These are phyloP conservation scores for Fraxinus americana DNA, from an alignment of 257 asterid genomes.

Conservation along the genomic window DNA sequence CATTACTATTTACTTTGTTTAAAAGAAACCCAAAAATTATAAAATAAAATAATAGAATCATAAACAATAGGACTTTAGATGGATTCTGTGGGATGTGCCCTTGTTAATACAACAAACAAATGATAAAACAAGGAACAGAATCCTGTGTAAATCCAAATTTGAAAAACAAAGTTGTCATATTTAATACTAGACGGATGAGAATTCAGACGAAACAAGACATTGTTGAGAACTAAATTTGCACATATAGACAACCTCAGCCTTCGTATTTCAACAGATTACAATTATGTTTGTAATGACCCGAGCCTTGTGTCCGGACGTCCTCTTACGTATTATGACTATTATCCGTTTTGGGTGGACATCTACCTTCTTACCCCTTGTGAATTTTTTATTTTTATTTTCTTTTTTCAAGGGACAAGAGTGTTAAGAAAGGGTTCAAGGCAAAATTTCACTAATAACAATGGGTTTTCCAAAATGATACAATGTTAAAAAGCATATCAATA, in stretches of 20 bases:
- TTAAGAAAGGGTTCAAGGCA: not conserved
- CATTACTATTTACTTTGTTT: too few relatives aligned
- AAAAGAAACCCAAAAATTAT: too few relatives aligned
- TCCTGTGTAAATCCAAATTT: not conserved
- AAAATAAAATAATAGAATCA: too few relatives aligned
- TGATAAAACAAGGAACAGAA: not conserved
- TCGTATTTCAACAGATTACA: not conserved
- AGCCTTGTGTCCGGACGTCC: too few relatives aligned
- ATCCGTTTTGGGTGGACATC: too few relatives aligned
- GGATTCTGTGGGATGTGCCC: not conserved
- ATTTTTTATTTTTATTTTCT: too few relatives aligned
- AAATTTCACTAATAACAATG: not conserved
- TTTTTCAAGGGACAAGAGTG: not conserved
- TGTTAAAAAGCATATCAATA: not conserved
- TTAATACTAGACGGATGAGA: not conserved
- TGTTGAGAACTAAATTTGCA: not conserved
- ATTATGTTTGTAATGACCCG: too few relatives aligned
- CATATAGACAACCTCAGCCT: not conserved
- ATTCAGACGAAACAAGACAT: not conserved
- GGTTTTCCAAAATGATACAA: conserved; percentile 3
- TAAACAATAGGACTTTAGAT: not conserved
- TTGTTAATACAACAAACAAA: too few relatives aligned
- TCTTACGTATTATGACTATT: too few relatives aligned
- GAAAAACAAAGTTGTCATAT: too few relatives aligned
- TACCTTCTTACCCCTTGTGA: too few relatives aligned